phyloP scores from a whole-genome alignment of 352 stramenopile genomes.

The Thalassiosira ordinaria region DNA sequence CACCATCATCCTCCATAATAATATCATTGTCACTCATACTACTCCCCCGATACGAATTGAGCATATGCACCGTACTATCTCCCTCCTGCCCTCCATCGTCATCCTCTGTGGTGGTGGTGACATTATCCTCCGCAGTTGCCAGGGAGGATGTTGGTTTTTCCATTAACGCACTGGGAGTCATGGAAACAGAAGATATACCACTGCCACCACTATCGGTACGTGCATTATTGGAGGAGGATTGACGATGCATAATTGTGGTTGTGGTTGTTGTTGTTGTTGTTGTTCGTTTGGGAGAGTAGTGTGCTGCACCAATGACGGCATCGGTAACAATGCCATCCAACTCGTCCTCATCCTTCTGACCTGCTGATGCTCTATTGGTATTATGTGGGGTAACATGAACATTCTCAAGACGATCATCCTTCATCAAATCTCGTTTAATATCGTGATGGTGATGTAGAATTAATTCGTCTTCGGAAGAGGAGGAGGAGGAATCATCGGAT shows the following conservation, averaged over 20 bases:
- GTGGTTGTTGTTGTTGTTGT: too few species aligned
- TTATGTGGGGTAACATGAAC: too few species aligned
- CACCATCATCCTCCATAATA: too few species aligned
- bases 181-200: neutral
- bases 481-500: constrained; percentile 29
- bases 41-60: neutral
- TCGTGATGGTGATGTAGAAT: neutral
- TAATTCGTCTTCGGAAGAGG: neutral
- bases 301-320: neutral
- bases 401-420: too few species aligned
- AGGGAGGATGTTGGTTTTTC: too few species aligned
- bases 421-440: neutral
- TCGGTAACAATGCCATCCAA: neutral
- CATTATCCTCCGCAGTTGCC: too few species aligned
- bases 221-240: neutral
- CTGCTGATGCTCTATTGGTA: too few species aligned
- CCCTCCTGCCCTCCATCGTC: neutral
- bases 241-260: neutral
- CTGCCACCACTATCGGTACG: neutral
- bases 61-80: constrained; percentile 3
- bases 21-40: neutral
- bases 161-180: neutral
- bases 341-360: too few species aligned
- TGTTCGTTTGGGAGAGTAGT: too few species aligned
- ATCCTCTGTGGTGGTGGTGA: too few species aligned